Conservation (phyloP, 306 rosid species). For the Castanospermum australe region DNA sequence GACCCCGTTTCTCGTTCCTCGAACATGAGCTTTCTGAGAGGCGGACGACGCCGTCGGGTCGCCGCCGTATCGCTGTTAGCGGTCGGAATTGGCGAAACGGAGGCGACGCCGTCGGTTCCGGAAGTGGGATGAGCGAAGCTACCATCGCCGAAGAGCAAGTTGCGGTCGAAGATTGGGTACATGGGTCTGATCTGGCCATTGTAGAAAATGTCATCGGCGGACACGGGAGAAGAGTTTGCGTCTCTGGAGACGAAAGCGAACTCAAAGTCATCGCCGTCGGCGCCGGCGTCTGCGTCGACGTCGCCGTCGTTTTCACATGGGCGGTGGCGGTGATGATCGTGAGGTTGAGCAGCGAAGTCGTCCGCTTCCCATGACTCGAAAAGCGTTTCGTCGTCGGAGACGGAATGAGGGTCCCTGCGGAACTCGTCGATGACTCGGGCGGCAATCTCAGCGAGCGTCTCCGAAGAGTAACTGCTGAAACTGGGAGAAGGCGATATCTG, state of each 20-base stretch:
- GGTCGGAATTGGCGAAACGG: not conserved
- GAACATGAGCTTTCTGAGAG: constrained; percentile 72
- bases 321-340: not conserved
- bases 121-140: not conserved
- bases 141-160: constrained; percentile 17
- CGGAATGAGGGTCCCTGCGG: constrained; percentile 34
- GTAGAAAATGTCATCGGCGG: constrained; percentile 87
- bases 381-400: constrained; percentile 24
- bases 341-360: not conserved
- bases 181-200: constrained; percentile 84
- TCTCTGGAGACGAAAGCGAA: constrained; percentile 58
- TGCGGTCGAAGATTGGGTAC: constrained; percentile 62
- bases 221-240: constrained; percentile 35
- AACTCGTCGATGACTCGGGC: constrained; percentile 75
- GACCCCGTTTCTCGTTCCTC: constrained; percentile 62
- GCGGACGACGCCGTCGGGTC: constrained; percentile 55
- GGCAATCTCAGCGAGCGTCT: constrained; percentile 82
- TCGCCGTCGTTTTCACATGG: not conserved
- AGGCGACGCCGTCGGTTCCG: constrained; percentile 7
- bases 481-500: constrained; percentile 62
- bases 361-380: constrained; percentile 28
- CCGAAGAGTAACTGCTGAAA: constrained; percentile 77
- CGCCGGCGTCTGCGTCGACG: not conserved
- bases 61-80: not conserved
- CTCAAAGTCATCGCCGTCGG: constrained; percentile 44